Conservation (phyloP, 768 basidiomycete species). For the Multifurca ochricompacta region DNA sequence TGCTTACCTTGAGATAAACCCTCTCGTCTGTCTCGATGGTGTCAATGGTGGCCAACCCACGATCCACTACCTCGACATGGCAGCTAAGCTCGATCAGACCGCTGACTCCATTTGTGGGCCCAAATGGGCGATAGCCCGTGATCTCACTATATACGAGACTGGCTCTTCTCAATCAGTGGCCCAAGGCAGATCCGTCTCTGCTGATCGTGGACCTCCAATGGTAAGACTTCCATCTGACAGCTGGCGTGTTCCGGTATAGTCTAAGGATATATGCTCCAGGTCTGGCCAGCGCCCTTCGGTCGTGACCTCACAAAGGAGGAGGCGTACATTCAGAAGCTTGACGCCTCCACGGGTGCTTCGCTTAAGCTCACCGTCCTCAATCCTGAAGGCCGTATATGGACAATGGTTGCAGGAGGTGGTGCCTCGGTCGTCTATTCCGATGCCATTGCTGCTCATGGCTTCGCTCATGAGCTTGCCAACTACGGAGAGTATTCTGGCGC, state of each 20-base stretch:
- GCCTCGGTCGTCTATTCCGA: conserved; percentile 63
- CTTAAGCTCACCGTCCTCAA: conserved; percentile 98
- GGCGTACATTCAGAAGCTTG: conserved; percentile 98
- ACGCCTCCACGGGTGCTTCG: conserved; percentile 93
- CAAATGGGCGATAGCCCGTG: conserved; percentile 98
- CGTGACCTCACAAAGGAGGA: conserved; percentile 98
- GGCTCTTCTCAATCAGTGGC: conserved; percentile 36
- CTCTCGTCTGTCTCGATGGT: conserved; percentile 87
- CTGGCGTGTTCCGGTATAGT: neutral
- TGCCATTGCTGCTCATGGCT: conserved; percentile 87
- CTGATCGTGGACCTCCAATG: conserved; percentile 98
- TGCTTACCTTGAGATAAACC: conserved; percentile 99
- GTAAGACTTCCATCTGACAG: conserved; percentile 31
- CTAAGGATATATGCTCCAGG: conserved; percentile 29
- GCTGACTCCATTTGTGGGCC: conserved; percentile 97
- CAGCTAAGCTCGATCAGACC: conserved; percentile 98
- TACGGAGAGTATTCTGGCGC: conserved; percentile 99
- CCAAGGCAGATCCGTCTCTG: conserved; percentile 47
- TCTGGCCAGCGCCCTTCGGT: conserved; percentile 92
- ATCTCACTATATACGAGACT: conserved; percentile 65
- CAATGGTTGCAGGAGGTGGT: conserved; percentile 99
- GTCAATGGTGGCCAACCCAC: conserved; percentile 59
- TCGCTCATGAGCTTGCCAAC: conserved; percentile 96
- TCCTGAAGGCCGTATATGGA: conserved; percentile 93
- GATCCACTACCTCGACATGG: conserved; percentile 98